Base-by-base conservation (phyloP, 176 grass and related monocot species). In the Puccinellia tenuiflora region DNA sequence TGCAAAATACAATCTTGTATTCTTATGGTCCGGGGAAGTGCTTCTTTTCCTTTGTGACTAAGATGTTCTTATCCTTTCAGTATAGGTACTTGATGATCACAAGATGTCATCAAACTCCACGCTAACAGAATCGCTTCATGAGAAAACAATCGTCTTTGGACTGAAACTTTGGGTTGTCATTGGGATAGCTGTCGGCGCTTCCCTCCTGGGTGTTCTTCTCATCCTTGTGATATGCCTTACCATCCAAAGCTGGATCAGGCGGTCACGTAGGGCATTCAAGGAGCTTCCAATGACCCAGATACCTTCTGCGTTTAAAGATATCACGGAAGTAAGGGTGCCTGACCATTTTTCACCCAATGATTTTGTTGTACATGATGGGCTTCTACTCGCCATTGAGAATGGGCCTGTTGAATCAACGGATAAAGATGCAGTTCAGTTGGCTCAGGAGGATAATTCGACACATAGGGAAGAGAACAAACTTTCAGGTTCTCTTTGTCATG, bases 91-190 rank as follows among this genome's bases (percentile, higher is more conserved):
- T 91, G 80, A 91, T 85, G 81, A 34, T 73, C 26, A 34, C 50
- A 93, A 85, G 16, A 94, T 95, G 96, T 98, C 92, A 22, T 90
- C 91, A 21, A 91, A 83, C 48, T 92, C 93, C 28, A 87, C 90
- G 70, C 86, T 98, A 34, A 89, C 92, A 66, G 90, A 98, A 81
- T 92, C 94, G 51, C 81, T 98, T 55, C 88, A 95, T 87, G 79
- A 85, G 55, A 95, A 91, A 87, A 98, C 92, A 8, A 50, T 93
- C 75, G 73, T 98, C 34, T 89, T 95, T 86, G 92, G 96, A 28
- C 92, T 98, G 38, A 94, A 95, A 88, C 85, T 98, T 51, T 98
- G 90, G 92, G 93, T 94, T 33, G 90, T 98, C 35, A 98, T 98
- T 79, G 92, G 96, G n/a, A 88, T 98, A 12, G 53, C 85, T 50